Percentiles rank a stretch among this genome's conserved stretches.
Evolutionary conservation across 768 basidiomycete species (phyloP).

Genomic region (Vararia minispora): DNA sequence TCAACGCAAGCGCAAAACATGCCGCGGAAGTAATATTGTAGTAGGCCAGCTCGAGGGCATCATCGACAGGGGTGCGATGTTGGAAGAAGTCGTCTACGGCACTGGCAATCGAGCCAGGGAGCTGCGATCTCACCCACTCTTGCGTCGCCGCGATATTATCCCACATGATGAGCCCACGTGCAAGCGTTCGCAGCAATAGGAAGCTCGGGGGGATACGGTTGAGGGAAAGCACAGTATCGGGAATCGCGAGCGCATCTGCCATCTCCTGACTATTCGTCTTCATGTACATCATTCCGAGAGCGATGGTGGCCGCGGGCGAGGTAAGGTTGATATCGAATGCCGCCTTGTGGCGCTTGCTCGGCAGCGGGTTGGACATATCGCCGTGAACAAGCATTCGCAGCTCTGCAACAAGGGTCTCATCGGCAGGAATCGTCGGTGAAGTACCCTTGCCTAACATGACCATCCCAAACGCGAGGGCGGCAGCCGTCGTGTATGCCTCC

Average conservation of each 20-base stretch:
- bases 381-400: constrained; percentile 73
- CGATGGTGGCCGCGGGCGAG: constrained; percentile 83
- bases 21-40: constrained; percentile 86
- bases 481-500: constrained; percentile 84
- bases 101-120: constrained; percentile 55
- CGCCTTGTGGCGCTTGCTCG: constrained; percentile 26
- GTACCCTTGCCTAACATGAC: constrained; percentile 89
- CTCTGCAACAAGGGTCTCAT: constrained; percentile 54
- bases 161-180: constrained; percentile 81
- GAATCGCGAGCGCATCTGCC: constrained; percentile 75
- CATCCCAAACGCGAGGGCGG: constrained; percentile 89
- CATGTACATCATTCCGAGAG: constrained; percentile 88
- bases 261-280: constrained; percentile 76
- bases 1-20: constrained; percentile 86
- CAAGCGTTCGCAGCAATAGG: constrained; percentile 70
- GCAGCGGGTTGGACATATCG: constrained; percentile 33
- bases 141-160: constrained; percentile 55
- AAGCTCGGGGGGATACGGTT: constrained; percentile 86
- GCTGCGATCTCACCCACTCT: constrained; percentile 61
- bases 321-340: constrained; percentile 83
- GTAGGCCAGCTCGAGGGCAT: constrained; percentile 79
- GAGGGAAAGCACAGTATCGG: constrained; percentile 66
- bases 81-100: constrained; percentile 42
- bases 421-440: constrained; percentile 50
- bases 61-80: constrained; percentile 44